Percentiles rank a stretch among this genome's conserved stretches.
phyloP scores from a whole-genome alignment of 2,329 filamentous ascomycete genomes.

The Aureobasidium sp. region DNA sequence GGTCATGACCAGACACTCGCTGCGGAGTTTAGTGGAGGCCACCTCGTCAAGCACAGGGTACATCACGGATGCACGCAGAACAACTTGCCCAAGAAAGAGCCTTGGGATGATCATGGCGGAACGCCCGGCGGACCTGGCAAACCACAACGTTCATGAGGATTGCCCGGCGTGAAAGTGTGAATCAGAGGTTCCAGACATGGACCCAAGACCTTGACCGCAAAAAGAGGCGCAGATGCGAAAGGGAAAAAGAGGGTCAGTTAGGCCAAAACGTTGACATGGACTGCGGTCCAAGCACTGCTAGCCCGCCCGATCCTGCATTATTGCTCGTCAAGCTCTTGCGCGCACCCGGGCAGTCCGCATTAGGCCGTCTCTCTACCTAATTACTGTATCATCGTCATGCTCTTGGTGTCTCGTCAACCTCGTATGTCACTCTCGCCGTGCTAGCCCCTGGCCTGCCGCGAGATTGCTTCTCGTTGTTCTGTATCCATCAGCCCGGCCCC shows the following conservation, averaged over 20 bases:
- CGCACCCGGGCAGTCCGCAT: slow-evolving; percentile 14
- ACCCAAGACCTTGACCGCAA: slow-evolving; percentile 18
- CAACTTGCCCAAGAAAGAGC: slow-evolving; percentile 16
- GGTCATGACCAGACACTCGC: slow-evolving; percentile 16
- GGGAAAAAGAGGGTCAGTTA: slow-evolving; percentile 17
- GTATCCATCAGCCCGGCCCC: background rate
- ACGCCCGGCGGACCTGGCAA: slow-evolving; percentile 18
- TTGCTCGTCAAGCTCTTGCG: slow-evolving; percentile 7
- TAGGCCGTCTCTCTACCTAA: slow-evolving; percentile 14
- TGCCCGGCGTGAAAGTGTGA: slow-evolving; percentile 18
- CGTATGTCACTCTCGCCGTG: background rate
- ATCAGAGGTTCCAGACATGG: slow-evolving; percentile 19
- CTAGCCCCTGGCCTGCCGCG: slow-evolving; percentile 3
- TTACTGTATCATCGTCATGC: slow-evolving; percentile 14
- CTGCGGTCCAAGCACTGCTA: slow-evolving; percentile 12
- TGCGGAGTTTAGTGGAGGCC: slow-evolving; percentile 15
- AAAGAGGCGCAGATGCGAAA: slow-evolving; percentile 18
- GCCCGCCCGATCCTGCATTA: slow-evolving; percentile 9
- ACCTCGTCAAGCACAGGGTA: slow-evolving; percentile 17
- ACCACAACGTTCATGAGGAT: slow-evolving; percentile 18
- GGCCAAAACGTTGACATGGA: slow-evolving; percentile 18
- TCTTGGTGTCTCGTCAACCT: slow-evolving; percentile 7
- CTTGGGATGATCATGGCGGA: slow-evolving; percentile 17
- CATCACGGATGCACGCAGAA: slow-evolving; percentile 18
- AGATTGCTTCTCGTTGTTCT: background rate